These are phyloP conservation scores for Saccharomyces cerevisiae DNA, from an alignment of 805 yeast genomes.

Conservation along the genomic window DNA sequence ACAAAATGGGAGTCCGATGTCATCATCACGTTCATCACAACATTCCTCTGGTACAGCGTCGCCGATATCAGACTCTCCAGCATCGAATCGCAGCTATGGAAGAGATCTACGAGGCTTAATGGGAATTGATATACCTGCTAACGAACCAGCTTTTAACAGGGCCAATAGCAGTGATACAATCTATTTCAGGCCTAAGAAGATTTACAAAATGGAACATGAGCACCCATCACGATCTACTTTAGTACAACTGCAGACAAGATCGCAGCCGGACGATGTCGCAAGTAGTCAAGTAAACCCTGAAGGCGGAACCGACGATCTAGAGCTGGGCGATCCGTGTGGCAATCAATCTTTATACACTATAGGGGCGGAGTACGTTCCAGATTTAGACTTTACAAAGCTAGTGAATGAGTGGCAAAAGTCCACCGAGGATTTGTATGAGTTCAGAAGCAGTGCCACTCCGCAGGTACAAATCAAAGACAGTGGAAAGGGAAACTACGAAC, in stretches of 20 bases:
- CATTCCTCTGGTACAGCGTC: background rate
- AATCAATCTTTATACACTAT: slow-evolving; percentile 34
- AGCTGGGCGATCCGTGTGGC: background rate
- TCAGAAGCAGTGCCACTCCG: background rate
- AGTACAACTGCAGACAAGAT: slow-evolving; percentile 18
- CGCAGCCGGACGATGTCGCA: background rate
- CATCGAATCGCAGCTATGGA: background rate
- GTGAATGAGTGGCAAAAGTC: slow-evolving; percentile 40
- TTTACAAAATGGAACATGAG: slow-evolving; percentile 17
- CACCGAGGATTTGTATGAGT: background rate
- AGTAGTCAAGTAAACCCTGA: background rate
- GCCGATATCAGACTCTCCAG: background rate
- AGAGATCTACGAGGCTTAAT: background rate
- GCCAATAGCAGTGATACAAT: slow-evolving; percentile 7
- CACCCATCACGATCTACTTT: slow-evolving; percentile 26
- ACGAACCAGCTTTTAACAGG: background rate
- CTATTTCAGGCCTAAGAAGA: slow-evolving; percentile 18
- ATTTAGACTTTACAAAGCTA: slow-evolving; percentile 48
- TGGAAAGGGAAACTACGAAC: background rate
- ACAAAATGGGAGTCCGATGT: background rate
- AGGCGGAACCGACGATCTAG: background rate
- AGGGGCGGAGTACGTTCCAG: slow-evolving; percentile 74
- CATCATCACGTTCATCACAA: background rate
- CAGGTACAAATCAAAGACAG: background rate
- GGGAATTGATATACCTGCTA: background rate